phyloP scores from a whole-genome alignment of 352 stramenopile species.

The Phytopythium helicoides region DNA sequence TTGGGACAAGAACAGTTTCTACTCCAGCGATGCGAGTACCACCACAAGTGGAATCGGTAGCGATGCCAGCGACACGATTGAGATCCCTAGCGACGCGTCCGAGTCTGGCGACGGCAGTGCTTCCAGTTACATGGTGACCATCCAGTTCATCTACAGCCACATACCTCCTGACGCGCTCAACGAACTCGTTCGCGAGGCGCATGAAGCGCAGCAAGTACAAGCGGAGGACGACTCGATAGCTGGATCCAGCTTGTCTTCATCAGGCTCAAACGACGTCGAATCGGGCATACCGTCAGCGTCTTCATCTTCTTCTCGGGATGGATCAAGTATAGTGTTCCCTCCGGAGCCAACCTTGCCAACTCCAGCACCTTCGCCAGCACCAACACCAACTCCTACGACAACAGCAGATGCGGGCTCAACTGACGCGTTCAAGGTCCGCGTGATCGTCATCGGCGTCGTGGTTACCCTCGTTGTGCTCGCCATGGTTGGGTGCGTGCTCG shows the following conservation, averaged over 20 bases:
- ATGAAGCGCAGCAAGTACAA: neutral
- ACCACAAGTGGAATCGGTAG: neutral
- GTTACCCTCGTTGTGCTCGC: neutral
- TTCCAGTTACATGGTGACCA: neutral
- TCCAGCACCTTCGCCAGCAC: neutral
- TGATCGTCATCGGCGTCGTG: slow-evolving; percentile 5
- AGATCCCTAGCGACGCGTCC: neutral
- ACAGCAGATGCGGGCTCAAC: neutral
- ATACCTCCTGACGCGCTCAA: neutral
- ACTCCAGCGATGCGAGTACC: neutral
- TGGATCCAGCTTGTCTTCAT: neutral
- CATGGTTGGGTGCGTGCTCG: neutral
- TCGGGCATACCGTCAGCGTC: neutral
- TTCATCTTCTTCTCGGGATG: neutral
- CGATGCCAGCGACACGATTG: neutral
- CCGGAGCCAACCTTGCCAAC: neutral
- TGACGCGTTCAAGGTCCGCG: slow-evolving; percentile 1
- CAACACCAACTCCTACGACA: neutral
- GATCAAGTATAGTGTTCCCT: neutral
- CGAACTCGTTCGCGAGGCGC: neutral
- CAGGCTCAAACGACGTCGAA: neutral
- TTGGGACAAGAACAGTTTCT: no score
- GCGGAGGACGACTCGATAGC: neutral
- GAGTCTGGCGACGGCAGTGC: neutral
- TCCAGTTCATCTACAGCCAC: neutral